Evolutionary conservation across 306 rosid species (phyloP).

Genomic region (Cicer yamashitae): DNA sequence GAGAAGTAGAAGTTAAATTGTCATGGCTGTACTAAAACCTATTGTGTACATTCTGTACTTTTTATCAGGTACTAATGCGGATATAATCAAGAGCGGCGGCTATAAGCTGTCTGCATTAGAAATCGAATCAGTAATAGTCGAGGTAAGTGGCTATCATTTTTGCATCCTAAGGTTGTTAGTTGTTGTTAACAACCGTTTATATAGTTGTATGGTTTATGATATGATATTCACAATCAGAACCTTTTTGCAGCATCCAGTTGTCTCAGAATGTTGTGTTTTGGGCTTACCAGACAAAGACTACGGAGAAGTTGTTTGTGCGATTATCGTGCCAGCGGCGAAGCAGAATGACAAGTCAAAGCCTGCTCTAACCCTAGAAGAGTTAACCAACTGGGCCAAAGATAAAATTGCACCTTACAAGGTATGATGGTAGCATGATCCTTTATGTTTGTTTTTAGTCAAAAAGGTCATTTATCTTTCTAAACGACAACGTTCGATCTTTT

Average conservation of each 20-base stretch:
- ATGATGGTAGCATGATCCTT: constrained; percentile 26
- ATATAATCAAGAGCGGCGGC: constrained; percentile 94
- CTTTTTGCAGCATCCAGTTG: constrained; percentile 72
- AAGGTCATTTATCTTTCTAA: no score
- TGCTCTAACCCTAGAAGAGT: constrained; percentile 63
- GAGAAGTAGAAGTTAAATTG: constrained; percentile 11
- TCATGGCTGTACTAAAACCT: background rate
- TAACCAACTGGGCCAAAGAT: constrained; percentile 75
- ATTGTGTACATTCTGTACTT: constrained; percentile 14
- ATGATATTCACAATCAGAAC: constrained; percentile 35
- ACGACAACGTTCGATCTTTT: no score
- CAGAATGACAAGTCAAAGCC: constrained; percentile 56
- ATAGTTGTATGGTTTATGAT: constrained; percentile 10
- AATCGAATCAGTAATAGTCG: constrained; percentile 80
- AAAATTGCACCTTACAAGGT: constrained; percentile 98
- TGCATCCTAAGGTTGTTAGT: constrained; percentile 17
- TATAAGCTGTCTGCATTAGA: constrained; percentile 94
- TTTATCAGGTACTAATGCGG: constrained; percentile 83
- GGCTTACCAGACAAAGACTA: constrained; percentile 86
- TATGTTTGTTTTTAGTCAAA: background rate
- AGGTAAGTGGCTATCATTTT: constrained; percentile 58
- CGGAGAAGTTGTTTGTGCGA: constrained; percentile 83
- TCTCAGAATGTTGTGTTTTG: constrained; percentile 88
- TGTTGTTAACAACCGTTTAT: background rate
- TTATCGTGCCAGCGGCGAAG: constrained; percentile 65